Conservation (phyloP, 345 rosid genomes). For the Noccaea caerulescens region DNA sequence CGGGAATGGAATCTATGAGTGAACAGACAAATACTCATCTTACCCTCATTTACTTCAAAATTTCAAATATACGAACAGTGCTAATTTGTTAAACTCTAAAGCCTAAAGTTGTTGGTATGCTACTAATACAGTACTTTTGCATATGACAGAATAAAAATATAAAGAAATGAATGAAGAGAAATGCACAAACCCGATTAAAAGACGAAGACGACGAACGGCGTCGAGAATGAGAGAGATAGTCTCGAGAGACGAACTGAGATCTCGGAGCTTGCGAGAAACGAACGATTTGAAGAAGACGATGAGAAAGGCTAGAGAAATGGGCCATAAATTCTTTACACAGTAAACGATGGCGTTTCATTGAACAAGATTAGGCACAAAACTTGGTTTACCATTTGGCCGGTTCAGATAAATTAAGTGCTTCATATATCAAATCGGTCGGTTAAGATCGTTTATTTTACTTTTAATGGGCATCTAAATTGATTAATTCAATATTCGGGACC, state of each 20-base stretch:
- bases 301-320: too few relatives aligned
- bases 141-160: constrained; percentile 15
- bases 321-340: too few relatives aligned
- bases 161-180: not conserved
- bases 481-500: too few relatives aligned
- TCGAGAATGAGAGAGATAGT: not conserved
- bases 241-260: not conserved
- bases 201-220: constrained; percentile 7
- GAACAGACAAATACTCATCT: not conserved
- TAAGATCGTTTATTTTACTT: not conserved
- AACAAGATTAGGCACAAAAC: not conserved
- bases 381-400: too few relatives aligned
- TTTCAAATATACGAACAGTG: constrained; percentile 14
- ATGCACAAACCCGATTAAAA: constrained; percentile 1
- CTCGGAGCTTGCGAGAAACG: not conserved
- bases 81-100: constrained; percentile 3
- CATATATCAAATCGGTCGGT: not conserved
- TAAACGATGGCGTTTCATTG: not conserved
- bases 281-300: not conserved
- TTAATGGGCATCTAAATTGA: not conserved
- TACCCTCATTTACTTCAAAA: constrained; percentile 9
- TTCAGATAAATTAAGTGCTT: not conserved
- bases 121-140: not conserved
- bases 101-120: not conserved
- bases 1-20: constrained; percentile 24